Evolutionary conservation across 345 rosid species (phyloP), one percentile per base, ranked within the genome.

Genomic region (Trapa bicornis): DNA sequence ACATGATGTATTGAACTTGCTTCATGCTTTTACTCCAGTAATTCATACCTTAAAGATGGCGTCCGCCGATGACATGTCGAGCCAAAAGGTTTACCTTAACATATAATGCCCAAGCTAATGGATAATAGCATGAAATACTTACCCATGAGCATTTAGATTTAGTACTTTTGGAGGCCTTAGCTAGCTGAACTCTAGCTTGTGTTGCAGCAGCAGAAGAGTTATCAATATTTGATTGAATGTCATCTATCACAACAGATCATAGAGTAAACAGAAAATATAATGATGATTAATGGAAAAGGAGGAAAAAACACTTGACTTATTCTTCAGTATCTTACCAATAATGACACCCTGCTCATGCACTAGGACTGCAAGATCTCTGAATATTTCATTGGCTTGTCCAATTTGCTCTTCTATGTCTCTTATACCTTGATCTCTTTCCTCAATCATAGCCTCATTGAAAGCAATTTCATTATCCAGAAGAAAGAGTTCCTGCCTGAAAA

Each of bases 361-460:
- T 38, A 86, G 77, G 70, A 86, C 89, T 67, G 89, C 89, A 67
- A 84, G 87, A 74, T 86, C 92, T 76, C 78, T 81, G 73, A 86
- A 86, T 67, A 86, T 86, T 65, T 86, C 92, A 73, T 80, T 86
- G 29, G 76, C 84, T 75, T 86, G 70, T 64, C 84, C 92, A 74
- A 86, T 84, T 74, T 86, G 89, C 60, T 75, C 83, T 65, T 82
- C 77, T 58, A 84, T 75, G 39, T 84, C 92, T 77, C 80, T 75
- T 50, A 86, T 77, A 14, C 89, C 92, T 66, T 82, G 87, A 2
- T 82, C 92, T 72, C 92, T 78, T 76, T 86, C 92, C 47, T 86
- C 92, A 62, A 86, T 79, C 63, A 86, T 76, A 68, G 89, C 89
- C 75, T 86, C 92, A 68, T 86, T 86, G 77, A 86, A 86, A 64